A percentile compares a stretch with the other conserved stretches of the same genome.
These are phyloP conservation scores for Trichoderma sp. DNA, from an alignment of 2,329 filamentous ascomycete genomes.

Conservation along the genomic window DNA sequence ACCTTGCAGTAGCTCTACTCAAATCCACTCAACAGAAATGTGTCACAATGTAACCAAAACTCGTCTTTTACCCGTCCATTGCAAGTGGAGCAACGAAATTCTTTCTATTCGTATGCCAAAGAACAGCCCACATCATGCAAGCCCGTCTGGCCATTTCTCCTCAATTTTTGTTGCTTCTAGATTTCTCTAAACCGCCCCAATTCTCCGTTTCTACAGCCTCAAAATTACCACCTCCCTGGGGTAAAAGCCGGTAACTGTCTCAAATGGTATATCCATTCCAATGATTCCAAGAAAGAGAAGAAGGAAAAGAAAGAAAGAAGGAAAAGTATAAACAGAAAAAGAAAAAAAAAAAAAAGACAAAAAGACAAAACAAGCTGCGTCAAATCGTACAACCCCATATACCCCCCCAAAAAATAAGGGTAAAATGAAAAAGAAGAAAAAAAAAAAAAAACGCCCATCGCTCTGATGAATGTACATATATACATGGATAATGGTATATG, in stretches of 20 bases:
- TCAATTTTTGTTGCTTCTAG: not conserved
- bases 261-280: constrained; percentile 13
- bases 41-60: not conserved
- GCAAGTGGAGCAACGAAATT: not conserved
- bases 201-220: not conserved
- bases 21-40: not conserved
- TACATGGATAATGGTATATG: constrained; percentile 4
- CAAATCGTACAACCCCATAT: constrained; percentile 2
- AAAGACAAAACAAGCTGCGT: not conserved
- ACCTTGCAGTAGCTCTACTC: not conserved
- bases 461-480: constrained; percentile 8
- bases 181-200: not conserved
- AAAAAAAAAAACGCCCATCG: constrained; percentile 1
- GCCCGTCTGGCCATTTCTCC: not conserved
- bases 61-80: not conserved
- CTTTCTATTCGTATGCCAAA: not conserved
- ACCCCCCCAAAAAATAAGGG: not conserved
- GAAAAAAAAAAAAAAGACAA: not conserved
- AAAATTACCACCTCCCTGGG: not conserved
- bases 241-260: not conserved
- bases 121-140: not conserved
- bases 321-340: not conserved
- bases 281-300: not conserved
- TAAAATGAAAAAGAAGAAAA: not conserved
- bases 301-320: not conserved